phyloP scores from a whole-genome alignment of 805 yeast species.

The baker's yeast (Saccharomyces cerevisiae) region DNA sequence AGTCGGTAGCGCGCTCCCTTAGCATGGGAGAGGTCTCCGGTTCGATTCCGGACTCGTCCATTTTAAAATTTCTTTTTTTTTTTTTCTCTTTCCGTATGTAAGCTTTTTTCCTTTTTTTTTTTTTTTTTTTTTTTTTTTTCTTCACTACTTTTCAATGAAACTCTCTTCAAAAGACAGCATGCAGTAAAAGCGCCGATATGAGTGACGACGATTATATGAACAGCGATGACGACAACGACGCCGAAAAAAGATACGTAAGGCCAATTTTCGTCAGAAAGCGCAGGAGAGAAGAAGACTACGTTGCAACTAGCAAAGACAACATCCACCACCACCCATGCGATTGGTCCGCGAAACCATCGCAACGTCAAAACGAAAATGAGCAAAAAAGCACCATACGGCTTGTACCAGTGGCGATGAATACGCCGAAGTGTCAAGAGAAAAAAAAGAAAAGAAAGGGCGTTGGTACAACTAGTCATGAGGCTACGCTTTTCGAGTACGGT shows the following conservation, averaged over 20 bases:
- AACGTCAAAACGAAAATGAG: background rate
- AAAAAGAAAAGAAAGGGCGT: background rate
- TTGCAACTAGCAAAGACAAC: background rate
- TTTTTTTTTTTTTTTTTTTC: background rate
- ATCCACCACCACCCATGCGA: background rate
- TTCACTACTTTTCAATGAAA: background rate
- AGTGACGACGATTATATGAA: background rate
- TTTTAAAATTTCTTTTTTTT: conserved; percentile 23
- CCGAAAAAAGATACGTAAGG: background rate
- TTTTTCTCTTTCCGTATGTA: background rate
- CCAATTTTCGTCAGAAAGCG: background rate
- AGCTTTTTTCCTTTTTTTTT: background rate
- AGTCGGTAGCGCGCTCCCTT: conserved; percentile 72
- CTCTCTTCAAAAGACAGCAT: background rate
- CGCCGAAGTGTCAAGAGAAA: background rate
- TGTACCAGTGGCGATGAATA: background rate
- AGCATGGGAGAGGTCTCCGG: conserved; percentile 70
- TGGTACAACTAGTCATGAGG: background rate
- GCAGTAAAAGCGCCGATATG: background rate
- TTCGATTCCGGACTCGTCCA: conserved; percentile 70
- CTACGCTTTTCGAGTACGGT: conserved; percentile 11
- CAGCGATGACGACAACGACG: background rate
- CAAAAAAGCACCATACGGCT: background rate
- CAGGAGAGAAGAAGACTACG: background rate
- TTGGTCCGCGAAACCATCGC: background rate